Base-by-base conservation (phyloP, 139 green algal species). In the Trebouxia sp. region DNA sequence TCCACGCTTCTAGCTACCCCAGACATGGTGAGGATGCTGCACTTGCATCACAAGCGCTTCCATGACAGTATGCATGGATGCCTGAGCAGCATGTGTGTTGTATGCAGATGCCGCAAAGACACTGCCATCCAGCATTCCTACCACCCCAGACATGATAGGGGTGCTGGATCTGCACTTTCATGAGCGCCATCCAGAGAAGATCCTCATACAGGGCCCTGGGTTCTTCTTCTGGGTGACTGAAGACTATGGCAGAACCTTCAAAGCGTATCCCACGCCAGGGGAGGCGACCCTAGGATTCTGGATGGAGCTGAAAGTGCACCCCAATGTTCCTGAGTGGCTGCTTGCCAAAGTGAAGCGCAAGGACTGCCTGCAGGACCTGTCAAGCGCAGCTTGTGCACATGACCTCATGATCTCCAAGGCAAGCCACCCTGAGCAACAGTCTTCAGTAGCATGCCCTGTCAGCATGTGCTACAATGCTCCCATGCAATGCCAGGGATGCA, bases 381-480 rank as follows among this genome's bases (percentile, higher is more conserved):
- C 42, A 50, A 85, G 79, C 80, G 6, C 69, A 20, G 67, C 58
- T 55, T 96, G 91, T 81, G 87, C 83, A 1, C 80, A 83, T 22
- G 91, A 96, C 86, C 86, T 97, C 9, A 89, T 94, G 30, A 41
- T 95, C 3, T 86, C 89, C 22, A 69, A 94, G 80, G 90, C 87
- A 66, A 22, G 53, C 1, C 26, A 30, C 6, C 17, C 41, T 39
- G 12, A n/a, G n/a, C n/a, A n/a, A n/a, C n/a, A n/a, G n/a, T n/a
- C n/a, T n/a, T n/a, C n/a, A n/a, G n/a, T n/a, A n/a, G n/a, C n/a
- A n/a, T n/a, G n/a, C n/a, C n/a, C n/a, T n/a, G n/a, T n/a, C n/a
- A n/a, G n/a, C n/a, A 28, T 22, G 50, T 22, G 20, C 26, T 17
- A 3, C 50, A 28, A 58, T 17, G 26, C 50, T 28, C 20, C 26